phyloP scores from a whole-genome alignment of 495 filamentous ascomycete genomes.

The Aspergillus affinis region DNA sequence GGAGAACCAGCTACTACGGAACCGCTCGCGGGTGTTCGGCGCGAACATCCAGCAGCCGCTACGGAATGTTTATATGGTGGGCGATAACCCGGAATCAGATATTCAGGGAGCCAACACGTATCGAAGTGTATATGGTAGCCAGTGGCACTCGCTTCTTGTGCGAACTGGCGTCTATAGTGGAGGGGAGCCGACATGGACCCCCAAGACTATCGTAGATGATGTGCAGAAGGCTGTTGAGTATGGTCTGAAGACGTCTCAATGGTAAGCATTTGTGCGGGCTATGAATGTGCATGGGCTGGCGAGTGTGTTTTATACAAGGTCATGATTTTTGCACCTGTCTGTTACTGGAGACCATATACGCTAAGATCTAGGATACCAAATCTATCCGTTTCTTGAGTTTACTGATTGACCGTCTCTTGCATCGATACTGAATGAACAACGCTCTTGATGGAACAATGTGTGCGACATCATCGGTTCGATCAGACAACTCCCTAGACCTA shows the following conservation, averaged over 20 bases:
- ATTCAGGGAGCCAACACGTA: slow-evolving; percentile 87
- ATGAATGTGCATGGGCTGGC: background rate
- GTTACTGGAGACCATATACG: background rate
- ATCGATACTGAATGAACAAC: background rate
- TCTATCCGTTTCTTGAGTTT: background rate
- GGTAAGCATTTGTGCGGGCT: slow-evolving; percentile 19
- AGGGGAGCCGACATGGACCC: slow-evolving; percentile 55
- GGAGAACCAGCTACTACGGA: slow-evolving; percentile 64
- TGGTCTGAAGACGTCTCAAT: slow-evolving; percentile 53
- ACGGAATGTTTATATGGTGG: slow-evolving; percentile 88
- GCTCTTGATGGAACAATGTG: background rate
- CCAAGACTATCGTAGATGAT: slow-evolving; percentile 63
- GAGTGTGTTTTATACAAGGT: slow-evolving; percentile 6
- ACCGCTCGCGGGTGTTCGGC: slow-evolving; percentile 52
- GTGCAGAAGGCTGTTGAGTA: slow-evolving; percentile 66
- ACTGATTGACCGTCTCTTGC: background rate
- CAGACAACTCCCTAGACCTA: no score
- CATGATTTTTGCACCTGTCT: background rate
- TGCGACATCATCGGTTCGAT: background rate
- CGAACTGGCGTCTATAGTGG: slow-evolving; percentile 75
- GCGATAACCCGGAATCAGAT: slow-evolving; percentile 92
- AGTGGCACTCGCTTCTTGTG: slow-evolving; percentile 82
- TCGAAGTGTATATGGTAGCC: slow-evolving; percentile 58
- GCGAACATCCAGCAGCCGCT: slow-evolving; percentile 43
- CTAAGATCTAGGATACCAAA: background rate